Evolutionary conservation across 371 early-diverging fungal genomes (phyloP).

Genomic region (Rhizopus delemar): DNA sequence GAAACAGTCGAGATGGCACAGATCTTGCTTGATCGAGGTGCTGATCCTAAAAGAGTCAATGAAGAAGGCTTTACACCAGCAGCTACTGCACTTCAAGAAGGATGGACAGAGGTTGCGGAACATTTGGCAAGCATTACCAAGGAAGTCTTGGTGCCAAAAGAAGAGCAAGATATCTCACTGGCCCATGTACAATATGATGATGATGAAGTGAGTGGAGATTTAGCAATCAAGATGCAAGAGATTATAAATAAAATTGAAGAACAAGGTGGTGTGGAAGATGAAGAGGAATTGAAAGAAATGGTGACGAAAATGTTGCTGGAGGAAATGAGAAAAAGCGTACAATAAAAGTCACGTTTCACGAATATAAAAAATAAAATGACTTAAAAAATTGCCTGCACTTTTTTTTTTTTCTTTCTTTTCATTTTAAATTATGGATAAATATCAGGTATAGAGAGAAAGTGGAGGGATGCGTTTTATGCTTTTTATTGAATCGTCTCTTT

Average conservation of each 20-base stretch:
- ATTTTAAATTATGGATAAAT: slow-evolving; percentile 69
- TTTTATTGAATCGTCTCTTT: not conserved
- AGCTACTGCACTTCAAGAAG: slow-evolving; percentile 39
- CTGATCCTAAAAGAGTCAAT: slow-evolving; percentile 66
- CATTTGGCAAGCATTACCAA: slow-evolving; percentile 35
- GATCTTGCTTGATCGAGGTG: slow-evolving; percentile 71
- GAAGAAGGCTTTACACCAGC: slow-evolving; percentile 60
- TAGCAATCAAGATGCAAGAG: slow-evolving; percentile 29
- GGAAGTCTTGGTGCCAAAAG: slow-evolving; percentile 26
- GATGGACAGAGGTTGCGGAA: slow-evolving; percentile 44
- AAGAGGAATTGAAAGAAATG: slow-evolving; percentile 43
- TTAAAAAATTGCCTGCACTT: slow-evolving; percentile 2
- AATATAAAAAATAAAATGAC: not conserved
- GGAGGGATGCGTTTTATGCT: not conserved
- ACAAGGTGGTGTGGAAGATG: slow-evolving; percentile 42
- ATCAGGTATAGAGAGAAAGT: slow-evolving; percentile 57
- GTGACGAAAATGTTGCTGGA: slow-evolving; percentile 46
- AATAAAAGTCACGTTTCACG: slow-evolving; percentile 2
- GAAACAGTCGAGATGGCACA: slow-evolving; percentile 76
- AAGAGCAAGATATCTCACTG: slow-evolving; percentile 18
- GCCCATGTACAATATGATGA: slow-evolving; percentile 16
- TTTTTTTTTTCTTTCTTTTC: slow-evolving; percentile 12
- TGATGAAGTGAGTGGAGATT: slow-evolving; percentile 20
- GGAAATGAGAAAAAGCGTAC: slow-evolving; percentile 20
- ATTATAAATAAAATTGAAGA: slow-evolving; percentile 39